These are phyloP conservation scores for Globisporangium recalcitrans DNA, from an alignment of 352 stramenopile genomes.

Conservation along the genomic window DNA sequence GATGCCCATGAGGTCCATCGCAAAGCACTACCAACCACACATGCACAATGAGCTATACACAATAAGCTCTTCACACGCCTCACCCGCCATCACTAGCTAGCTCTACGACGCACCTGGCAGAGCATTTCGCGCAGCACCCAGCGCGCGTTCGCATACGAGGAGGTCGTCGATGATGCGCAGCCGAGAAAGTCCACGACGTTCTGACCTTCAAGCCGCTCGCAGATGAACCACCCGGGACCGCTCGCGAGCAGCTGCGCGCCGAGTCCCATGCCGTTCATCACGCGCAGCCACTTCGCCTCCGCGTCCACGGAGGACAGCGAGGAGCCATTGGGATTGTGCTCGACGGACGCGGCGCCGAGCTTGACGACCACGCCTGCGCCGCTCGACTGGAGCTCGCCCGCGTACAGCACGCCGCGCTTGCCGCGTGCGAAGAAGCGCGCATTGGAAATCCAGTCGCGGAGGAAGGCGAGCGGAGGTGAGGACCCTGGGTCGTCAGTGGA, in stretches of 20 bases:
- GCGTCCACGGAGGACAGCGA: conserved; percentile 33
- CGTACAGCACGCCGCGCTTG: conserved; percentile 60
- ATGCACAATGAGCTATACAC: background rate
- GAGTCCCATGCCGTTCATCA: conserved; percentile 59
- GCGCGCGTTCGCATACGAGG: conserved; percentile 27
- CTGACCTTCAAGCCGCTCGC: conserved; percentile 47
- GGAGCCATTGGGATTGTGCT: conserved; percentile 16
- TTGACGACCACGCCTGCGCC: conserved; percentile 42
- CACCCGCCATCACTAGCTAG: background rate
- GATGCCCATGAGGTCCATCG: conserved; percentile 61
- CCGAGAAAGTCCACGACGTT: conserved; percentile 61
- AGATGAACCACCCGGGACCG: conserved; percentile 54
- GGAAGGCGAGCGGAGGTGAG: conserved; percentile 14
- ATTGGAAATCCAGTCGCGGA: conserved; percentile 24
- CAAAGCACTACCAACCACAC: conserved; percentile 44
- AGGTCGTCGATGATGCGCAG: conserved; percentile 18
- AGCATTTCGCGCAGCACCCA: conserved; percentile 65
- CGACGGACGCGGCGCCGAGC: conserved; percentile 19
- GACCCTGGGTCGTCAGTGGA: background rate
- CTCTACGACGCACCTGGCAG: conserved; percentile 35
- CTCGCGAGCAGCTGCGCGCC: conserved; percentile 37
- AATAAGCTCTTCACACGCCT: background rate
- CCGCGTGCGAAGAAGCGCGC: conserved; percentile 60
- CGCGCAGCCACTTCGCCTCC: conserved; percentile 51
- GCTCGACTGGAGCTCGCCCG: conserved; percentile 23